Evolutionary conservation across 306 rosid species (phyloP).

Genomic region (Corylus americana): DNA sequence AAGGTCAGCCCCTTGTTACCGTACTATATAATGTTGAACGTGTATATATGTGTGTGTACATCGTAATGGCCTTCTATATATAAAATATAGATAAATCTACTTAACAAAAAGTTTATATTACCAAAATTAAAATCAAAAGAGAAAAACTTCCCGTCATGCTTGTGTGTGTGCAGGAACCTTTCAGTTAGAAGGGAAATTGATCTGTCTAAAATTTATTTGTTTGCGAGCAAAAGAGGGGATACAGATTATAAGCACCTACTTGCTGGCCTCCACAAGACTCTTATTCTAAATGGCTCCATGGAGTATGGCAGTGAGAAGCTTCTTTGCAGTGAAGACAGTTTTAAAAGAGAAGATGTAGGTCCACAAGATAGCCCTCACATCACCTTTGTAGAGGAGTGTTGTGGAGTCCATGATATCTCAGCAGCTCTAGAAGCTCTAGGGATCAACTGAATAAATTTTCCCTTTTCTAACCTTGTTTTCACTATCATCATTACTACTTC

Average conservation of each 20-base stretch:
- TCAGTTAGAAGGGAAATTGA: constrained; percentile 82
- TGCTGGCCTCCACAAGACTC: constrained; percentile 68
- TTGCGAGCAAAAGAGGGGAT: constrained; percentile 75
- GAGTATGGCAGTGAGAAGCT: constrained; percentile 68
- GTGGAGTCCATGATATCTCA: constrained; percentile 48
- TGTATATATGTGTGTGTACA: not conserved
- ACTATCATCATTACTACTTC: not conserved
- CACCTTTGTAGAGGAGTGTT: constrained; percentile 36
- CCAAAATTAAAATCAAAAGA: not conserved
- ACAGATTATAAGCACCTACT: constrained; percentile 69
- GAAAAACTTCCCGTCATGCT: constrained; percentile 11
- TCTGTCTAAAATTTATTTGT: constrained; percentile 55
- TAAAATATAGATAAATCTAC: not conserved
- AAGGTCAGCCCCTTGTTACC: constrained; percentile 46
- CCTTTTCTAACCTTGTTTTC: too few species aligned
- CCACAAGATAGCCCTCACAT: constrained; percentile 64
- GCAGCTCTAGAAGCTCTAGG: constrained; percentile 50
- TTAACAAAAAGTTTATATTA: not conserved
- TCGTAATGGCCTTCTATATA: not conserved
- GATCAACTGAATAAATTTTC: constrained; percentile 26
- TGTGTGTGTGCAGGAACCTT: constrained; percentile 54
- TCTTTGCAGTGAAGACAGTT: constrained; percentile 49
- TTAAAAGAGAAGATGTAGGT: constrained; percentile 52
- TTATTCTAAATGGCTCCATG: constrained; percentile 53
- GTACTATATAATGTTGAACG: not conserved